Evolutionary conservation across 2,329 filamentous ascomycete species (phyloP), one percentile per base, ranked within the genome.

Genomic region (Myrmaecium sp.): DNA sequence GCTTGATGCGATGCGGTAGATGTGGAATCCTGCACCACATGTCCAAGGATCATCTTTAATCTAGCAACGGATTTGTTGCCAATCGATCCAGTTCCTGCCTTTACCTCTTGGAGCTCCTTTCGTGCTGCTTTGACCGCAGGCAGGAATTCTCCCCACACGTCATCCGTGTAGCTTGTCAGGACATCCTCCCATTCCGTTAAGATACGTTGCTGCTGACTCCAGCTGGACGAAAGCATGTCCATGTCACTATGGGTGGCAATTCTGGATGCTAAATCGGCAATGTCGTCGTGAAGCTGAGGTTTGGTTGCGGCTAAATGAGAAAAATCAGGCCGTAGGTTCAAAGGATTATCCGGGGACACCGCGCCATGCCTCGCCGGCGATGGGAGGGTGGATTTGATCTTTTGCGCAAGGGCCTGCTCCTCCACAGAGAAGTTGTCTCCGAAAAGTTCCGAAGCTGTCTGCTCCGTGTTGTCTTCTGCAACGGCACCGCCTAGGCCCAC

Each of bases 31-130:
- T 35, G 28, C 4, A 28, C 31, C 8, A 44, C 32, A 24, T 44
- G 41, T 4, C 36, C 35, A 6, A 39, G 21, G 23, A 44, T 39
- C 39, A 44, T 37, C 14, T 34, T 36, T 16, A 44, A 26, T 21
- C 41, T 30, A 18, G 30, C 33, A n/a, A 41, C 30, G 5, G 39
- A 31, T 21, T 33, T 32, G 6, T 19, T 33, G 15, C 42, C 34
- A 7, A 36, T 13, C 10, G 27, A 23, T 7, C 23, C 22, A 12
- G 26, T 23, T n/a, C 30, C 34, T 4, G 27, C 20, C 17, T 33
- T 29, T 10, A 32, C 33, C 14, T 39, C 30, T 18, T 40, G 17
- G 6, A 39, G 25, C 21, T 39, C 31, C 3, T 12, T 28, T 21
- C 30, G 28, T 3, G 38, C 33, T 25, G 24, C 36, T 21, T 38